phyloP scores from a whole-genome alignment of 2,329 filamentous ascomycete species.

The Scedosporium apiospermum region DNA sequence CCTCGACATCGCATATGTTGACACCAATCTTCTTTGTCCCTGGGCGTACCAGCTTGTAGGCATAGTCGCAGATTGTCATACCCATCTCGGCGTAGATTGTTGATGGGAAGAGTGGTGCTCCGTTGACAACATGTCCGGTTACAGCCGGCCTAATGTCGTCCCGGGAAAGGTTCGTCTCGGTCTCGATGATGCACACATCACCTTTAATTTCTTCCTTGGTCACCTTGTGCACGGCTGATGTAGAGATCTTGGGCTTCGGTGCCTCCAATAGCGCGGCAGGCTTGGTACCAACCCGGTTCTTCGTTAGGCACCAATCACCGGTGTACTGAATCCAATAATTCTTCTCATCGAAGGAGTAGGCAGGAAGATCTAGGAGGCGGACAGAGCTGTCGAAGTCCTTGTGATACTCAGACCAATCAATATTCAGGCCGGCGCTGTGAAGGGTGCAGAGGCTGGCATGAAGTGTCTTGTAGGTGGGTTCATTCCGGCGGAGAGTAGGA shows the following conservation, averaged over 20 bases:
- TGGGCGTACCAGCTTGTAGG: constrained; percentile 54
- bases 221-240: constrained; percentile 56
- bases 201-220: constrained; percentile 53
- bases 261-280: constrained; percentile 24
- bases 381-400: constrained; percentile 31
- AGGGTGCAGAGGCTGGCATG: constrained; percentile 45
- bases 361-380: constrained; percentile 51
- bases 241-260: constrained; percentile 47
- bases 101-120: constrained; percentile 55
- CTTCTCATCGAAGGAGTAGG: constrained; percentile 64
- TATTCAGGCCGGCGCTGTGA: constrained; percentile 49
- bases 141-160: constrained; percentile 51
- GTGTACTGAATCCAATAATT: constrained; percentile 57
- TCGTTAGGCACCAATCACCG: constrained; percentile 64
- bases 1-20: constrained; percentile 59
- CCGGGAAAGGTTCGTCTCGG: constrained; percentile 57
- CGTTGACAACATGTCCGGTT: constrained; percentile 59
- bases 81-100: constrained; percentile 51
- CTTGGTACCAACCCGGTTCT: constrained; percentile 47
- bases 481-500: constrained; percentile 53
- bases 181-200: constrained; percentile 41
- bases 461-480: constrained; percentile 56
- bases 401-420: constrained; percentile 66
- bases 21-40: constrained; percentile 45
- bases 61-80: constrained; percentile 51